Evolutionary conservation across 768 basidiomycete genomes (phyloP).

Genomic region (Naganishia friedmannii): DNA sequence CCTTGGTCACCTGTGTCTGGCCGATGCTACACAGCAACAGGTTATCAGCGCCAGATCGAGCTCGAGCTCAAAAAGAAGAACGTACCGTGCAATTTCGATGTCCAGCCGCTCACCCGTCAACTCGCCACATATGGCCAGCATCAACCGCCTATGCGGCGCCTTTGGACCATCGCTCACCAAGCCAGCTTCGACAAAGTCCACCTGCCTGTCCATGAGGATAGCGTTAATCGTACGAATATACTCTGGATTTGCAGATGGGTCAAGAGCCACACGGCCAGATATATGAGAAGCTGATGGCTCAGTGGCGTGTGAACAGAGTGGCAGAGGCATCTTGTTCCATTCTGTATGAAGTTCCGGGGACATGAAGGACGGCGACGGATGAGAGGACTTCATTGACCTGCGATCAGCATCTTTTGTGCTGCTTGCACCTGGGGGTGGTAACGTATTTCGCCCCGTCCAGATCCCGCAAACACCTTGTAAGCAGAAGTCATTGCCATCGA

Average conservation of each 20-base stretch:
- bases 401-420: background rate
- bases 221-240: slow-evolving; percentile 24
- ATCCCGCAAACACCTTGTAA: slow-evolving; percentile 45
- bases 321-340: slow-evolving; percentile 15
- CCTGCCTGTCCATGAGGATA: slow-evolving; percentile 23
- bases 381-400: background rate
- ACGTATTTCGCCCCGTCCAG: slow-evolving; percentile 35
- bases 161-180: slow-evolving; percentile 34
- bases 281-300: background rate
- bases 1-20: slow-evolving; percentile 41
- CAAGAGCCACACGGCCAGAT: slow-evolving; percentile 2
- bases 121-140: slow-evolving; percentile 42
- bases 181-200: slow-evolving; percentile 26
- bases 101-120: slow-evolving; percentile 32
- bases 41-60: background rate
- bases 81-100: slow-evolving; percentile 38
- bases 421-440: slow-evolving; percentile 9
- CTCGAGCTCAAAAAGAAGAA: too few species aligned
- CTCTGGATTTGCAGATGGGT: slow-evolving; percentile 11
- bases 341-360: background rate
- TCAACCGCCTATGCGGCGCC: slow-evolving; percentile 40
- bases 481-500: slow-evolving; percentile 40
- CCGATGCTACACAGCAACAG: slow-evolving; percentile 24
- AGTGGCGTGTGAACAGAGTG: background rate
- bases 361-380: background rate